Evolutionary conservation across 345 rosid genomes (phyloP).

Genomic region (Eutrema heterophyllum): DNA sequence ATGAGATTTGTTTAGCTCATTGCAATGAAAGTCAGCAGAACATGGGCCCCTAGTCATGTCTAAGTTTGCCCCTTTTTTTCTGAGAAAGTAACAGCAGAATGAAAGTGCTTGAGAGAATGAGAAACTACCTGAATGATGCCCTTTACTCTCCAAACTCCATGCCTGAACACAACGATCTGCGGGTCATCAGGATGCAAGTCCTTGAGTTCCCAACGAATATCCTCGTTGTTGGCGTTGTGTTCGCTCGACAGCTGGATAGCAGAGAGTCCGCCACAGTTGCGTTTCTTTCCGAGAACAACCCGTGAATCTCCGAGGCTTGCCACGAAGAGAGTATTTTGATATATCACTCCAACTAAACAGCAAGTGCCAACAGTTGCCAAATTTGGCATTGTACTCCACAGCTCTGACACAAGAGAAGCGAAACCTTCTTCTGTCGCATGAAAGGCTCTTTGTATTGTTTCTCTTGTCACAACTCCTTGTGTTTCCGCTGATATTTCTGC

Average conservation of each 20-base stretch:
- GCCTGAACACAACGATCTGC: conserved; percentile 71
- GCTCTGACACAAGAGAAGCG: conserved; percentile 60
- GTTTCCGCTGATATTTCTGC: conserved; percentile 77
- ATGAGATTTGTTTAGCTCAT: background rate
- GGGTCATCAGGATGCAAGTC: conserved; percentile 84
- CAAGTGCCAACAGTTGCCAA: conserved; percentile 82
- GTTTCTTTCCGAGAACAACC: conserved; percentile 76
- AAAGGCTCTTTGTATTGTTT: conserved; percentile 72
- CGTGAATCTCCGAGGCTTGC: conserved; percentile 91
- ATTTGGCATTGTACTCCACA: conserved; percentile 53
- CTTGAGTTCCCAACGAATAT: conserved; percentile 74
- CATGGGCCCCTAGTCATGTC: background rate
- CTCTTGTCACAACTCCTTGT: conserved; percentile 59
- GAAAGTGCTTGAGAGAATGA: background rate
- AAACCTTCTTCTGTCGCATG: conserved; percentile 78
- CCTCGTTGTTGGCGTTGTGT: conserved; percentile 83
- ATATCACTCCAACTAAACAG: conserved; percentile 85
- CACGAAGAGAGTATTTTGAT: conserved; percentile 67
- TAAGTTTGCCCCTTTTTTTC: background rate
- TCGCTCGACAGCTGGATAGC: conserved; percentile 82
- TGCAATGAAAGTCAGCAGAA: background rate
- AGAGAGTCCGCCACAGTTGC: conserved; percentile 62
- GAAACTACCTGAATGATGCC: conserved; percentile 80
- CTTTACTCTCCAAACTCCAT: conserved; percentile 96
- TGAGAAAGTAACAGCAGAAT: background rate